Conservation (phyloP, 768 basidiomycete genomes). For the Panellus pusillus region DNA sequence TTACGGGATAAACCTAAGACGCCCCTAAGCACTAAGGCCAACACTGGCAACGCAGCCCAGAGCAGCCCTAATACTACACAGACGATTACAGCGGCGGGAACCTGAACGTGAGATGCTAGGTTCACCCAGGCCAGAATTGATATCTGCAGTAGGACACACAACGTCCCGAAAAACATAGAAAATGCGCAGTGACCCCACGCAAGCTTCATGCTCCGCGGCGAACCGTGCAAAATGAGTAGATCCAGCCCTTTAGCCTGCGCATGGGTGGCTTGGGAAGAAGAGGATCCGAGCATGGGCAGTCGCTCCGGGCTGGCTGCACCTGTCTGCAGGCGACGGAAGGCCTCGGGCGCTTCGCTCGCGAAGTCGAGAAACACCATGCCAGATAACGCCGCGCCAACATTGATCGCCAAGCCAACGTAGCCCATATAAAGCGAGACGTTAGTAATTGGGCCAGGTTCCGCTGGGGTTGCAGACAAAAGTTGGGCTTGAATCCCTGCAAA, state of each 20-base stretch:
- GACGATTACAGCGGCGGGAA: neutral
- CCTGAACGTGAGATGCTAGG: neutral
- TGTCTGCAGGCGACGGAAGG: neutral
- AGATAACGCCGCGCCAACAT: slow-evolving; percentile 7
- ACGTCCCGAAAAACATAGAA: neutral
- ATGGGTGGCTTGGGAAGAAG: neutral
- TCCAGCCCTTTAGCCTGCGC: neutral
- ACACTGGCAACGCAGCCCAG: slow-evolving; percentile 8
- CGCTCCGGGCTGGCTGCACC: too few relatives aligned
- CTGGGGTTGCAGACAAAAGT: neutral
- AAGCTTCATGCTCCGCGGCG: neutral
- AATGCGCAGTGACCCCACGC: neutral
- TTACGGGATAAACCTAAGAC: too few relatives aligned
- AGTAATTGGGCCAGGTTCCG: neutral
- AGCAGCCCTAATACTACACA: slow-evolving; percentile 1
- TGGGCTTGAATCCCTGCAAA: slow-evolving; percentile 9
- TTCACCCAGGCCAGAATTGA: slow-evolving; percentile 8
- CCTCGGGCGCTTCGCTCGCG: neutral
- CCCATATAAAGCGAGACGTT: neutral
- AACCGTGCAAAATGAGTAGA: neutral
- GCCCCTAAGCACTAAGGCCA: too few relatives aligned
- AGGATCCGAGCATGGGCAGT: too few relatives aligned
- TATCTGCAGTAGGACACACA: slow-evolving; percentile 3
- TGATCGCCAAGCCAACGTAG: neutral
- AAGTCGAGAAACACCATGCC: slow-evolving; percentile 2